phyloP scores from a whole-genome alignment of 2,329 filamentous ascomycete genomes.

The Fusarium sp. region DNA sequence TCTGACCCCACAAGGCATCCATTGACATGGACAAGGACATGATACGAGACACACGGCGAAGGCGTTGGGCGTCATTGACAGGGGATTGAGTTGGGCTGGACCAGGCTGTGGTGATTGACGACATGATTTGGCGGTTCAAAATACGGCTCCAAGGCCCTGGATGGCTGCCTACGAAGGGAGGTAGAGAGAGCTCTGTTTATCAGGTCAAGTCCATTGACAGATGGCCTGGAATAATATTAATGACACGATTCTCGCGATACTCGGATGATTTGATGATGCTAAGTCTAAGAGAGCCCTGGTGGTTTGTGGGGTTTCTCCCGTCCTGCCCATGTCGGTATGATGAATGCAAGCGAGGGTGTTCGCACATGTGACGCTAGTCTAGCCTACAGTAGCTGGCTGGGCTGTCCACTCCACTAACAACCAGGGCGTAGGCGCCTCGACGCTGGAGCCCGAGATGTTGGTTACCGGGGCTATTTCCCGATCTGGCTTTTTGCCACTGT shows the following conservation, averaged over 20 bases:
- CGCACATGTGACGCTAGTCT: conserved; percentile 35
- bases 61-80: conserved; percentile 39
- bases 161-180: neutral
- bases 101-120: conserved; percentile 13
- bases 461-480: conserved; percentile 35
- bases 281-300: neutral
- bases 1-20: conserved; percentile 23
- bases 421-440: conserved; percentile 14
- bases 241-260: conserved; percentile 5
- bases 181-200: conserved; percentile 14
- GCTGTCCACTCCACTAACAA: neutral
- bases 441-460: conserved; percentile 12
- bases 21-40: conserved; percentile 19
- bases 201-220: neutral
- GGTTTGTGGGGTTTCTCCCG: conserved; percentile 10
- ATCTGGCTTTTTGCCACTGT: conserved; percentile 43
- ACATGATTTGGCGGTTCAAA: conserved; percentile 24
- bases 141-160: neutral
- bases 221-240: conserved; percentile 31
- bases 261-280: neutral
- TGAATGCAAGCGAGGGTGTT: conserved; percentile 34
- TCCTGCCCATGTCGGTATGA: conserved; percentile 11
- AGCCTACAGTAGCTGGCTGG: neutral
- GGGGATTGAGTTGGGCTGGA: conserved; percentile 29
- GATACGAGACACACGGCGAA: conserved; percentile 33